Base-by-base conservation (phyloP, 2,329 filamentous ascomycete genomes). In the Alternaria hordeiaustralica region DNA sequence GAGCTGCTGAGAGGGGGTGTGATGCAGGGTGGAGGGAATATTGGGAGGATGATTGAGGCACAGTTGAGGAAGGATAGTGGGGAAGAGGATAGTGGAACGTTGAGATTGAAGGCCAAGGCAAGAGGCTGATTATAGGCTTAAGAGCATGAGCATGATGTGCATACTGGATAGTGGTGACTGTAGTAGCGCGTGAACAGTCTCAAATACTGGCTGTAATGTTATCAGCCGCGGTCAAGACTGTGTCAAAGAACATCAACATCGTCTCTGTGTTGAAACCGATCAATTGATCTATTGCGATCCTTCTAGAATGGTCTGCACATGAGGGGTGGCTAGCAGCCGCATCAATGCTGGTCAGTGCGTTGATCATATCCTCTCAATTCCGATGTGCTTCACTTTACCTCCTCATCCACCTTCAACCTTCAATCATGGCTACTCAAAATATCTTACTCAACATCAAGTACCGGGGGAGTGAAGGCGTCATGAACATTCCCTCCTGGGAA, bases 1-100 rank as follows among this genome's bases (percentile, higher is more conserved):
- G 90, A 94, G 64, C 81, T 92, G 75, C 92, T 94, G 67, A 82
- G 92, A 64, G 92, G 92, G 0, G 91, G 89, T 0, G 88, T 94
- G 36, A 70, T 57, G 53, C 43, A 53, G 58, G 68, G 61, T 30
- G 75, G 75, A 7, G 68, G 65, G 6, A 71, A 74, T 61, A 30
- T 79, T 18, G 74, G 72, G 44, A 70, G 75, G 55, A 56, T 74
- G 41, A 49, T 78, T n/a, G 76, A 79, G 64, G 64, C 61, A 47
- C 33, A 71, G 70, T 5, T 83, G 76, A 78, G 41, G 59, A 70
- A 36, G 23, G 74, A 70, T 2, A 63, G 47, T 7, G 69, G 74
- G 3, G 28, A 81, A 78, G 79, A 64, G 9, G 66, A 67, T 13
- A 43, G 58, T 49, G 60, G 45, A 33, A 68, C 47, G 63, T 55